Conservation (phyloP, 805 yeast species). For the Ogataea degrootiae region DNA sequence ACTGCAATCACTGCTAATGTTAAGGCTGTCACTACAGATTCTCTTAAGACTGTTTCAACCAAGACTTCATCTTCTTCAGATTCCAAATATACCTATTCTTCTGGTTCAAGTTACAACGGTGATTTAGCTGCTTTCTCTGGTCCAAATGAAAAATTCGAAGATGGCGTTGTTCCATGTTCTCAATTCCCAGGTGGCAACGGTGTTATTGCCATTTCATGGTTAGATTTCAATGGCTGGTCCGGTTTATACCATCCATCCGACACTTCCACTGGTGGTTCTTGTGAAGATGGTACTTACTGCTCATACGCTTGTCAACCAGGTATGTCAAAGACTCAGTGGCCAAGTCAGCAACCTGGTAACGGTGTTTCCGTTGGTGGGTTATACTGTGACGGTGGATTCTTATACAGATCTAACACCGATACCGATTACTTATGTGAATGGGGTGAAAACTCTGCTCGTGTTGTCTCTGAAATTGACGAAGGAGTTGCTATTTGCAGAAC, state of each 20-base stretch:
- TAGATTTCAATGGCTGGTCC: slow-evolving; percentile 73
- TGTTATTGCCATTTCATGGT: slow-evolving; percentile 67
- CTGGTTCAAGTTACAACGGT: slow-evolving; percentile 40
- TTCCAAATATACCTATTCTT: slow-evolving; percentile 37
- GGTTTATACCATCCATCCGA: slow-evolving; percentile 43
- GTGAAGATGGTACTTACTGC: slow-evolving; percentile 67
- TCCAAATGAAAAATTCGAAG: slow-evolving; percentile 57
- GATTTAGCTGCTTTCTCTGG: slow-evolving; percentile 44
- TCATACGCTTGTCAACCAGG: slow-evolving; percentile 78
- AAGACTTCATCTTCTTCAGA: slow-evolving; percentile 37
- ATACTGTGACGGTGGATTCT: slow-evolving; percentile 51
- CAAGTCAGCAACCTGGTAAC: slow-evolving; percentile 56
- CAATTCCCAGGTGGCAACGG: slow-evolving; percentile 79
- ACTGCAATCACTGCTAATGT: slow-evolving; percentile 32
- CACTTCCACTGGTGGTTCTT: slow-evolving; percentile 48
- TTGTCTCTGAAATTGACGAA: slow-evolving; percentile 44
- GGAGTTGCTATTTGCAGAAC: slow-evolving; percentile 69
- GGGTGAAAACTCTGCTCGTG: slow-evolving; percentile 54
- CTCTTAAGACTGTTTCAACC: slow-evolving; percentile 11
- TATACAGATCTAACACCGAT: slow-evolving; percentile 55
- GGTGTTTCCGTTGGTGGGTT: slow-evolving; percentile 75
- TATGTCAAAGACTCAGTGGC: slow-evolving; percentile 82
- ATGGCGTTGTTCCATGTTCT: slow-evolving; percentile 65
- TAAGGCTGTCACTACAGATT: slow-evolving; percentile 26
- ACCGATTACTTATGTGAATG: slow-evolving; percentile 57